Evolutionary conservation across 2,329 filamentous ascomycete species (phyloP), one percentile per base, ranked within the genome.

Genomic region (Alternaria incomplexa): DNA sequence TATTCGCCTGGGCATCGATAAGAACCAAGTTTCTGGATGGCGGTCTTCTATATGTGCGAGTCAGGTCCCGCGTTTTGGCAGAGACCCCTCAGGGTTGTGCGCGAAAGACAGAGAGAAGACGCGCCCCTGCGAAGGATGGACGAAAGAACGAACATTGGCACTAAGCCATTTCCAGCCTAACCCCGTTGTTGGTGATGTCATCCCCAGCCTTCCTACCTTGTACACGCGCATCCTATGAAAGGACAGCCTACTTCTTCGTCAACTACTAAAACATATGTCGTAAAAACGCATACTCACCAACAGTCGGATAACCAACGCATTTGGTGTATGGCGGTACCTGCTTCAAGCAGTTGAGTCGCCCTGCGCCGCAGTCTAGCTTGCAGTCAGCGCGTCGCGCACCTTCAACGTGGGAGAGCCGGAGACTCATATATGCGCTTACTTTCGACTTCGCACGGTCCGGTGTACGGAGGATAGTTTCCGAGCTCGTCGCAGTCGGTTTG

Each of bases 301-400:
- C n/a, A 9, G 56, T 56, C 22, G 53, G 48, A 60, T 60, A 55
- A 15, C 56, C 53, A n/a, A 44, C 56, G 26, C 44, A 58, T 30
- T 20, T 45, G 12, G 52, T 44, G 28, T 45, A 43, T 26, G 40
- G 22, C 4, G 52, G 51, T 15, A 56, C 51, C 20, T 62, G 58
- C 26, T 56, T 63, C 44, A 56, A 50, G 40, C 60, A 63, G 8
- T 60, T 62, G 22, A 63, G 26, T 25, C 47, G 12, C 12, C 52
- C 59, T 2, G 60, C 52, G 23, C 56, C 60, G 40, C 63, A 65
- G 30, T 62, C 63, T 65, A 20, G 2, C 7, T 26, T 36, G 4
- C 20, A 7, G n/a, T 50, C 7, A 26, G 13, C 22, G 20, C 54
- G 17, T 46, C 58, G 23, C 26, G 30, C 15, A 46, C 12, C 23